Evolutionary conservation across 192 early-diverging fungal genomes (phyloP), one percentile per base, ranked within the genome.

Genomic region (Dissophora globulifera): DNA sequence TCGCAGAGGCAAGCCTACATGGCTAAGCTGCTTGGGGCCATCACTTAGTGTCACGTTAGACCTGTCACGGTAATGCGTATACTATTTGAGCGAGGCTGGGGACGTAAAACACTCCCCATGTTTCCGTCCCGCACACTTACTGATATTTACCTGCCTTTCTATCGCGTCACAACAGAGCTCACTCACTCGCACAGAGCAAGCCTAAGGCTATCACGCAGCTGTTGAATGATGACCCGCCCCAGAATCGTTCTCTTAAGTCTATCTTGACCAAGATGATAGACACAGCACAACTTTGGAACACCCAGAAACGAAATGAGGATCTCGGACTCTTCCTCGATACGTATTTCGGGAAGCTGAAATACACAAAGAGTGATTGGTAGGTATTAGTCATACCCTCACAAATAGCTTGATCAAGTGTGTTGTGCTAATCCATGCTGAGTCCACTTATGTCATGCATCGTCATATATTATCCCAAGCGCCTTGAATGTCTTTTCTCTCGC

Each of bases 291-390:
- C 68, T 70, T 19, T 70, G 52, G 68, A 62, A 16, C 59, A 62
- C 58, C 26, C 2, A 22, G 22, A 15, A 15, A 1, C 58, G 68
- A 2, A 62, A 70, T 49, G 68, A 70, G 35, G 59, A 70, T 25
- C 29, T 50, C 5, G 56, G 65, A 40, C 56, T 56, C 15, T 68
- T 68, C 29, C 29, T 58, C 1, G 65, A 68, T 27, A 58, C 49
- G 23, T 68, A 51, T 52, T 58, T 68, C 25, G 56, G 54, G 19
- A 68, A 58, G n/a, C 23, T 68, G 25, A 32, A 30, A 58, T 23
- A 58, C 58, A 67, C 65, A 20, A 67, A 38, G 46, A 57, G 64
- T 57, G 64, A 57, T 32, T 67, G 64, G 64, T 57, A 67, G 42
- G 42, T 16, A 7, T 43, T 52, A 46, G 13, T 31, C 56, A 29